Percentiles rank a stretch among this genome's conserved stretches.
Conservation (phyloP, 2,329 filamentous ascomycete genomes). For the Ambrosiella cleistominuta region DNA sequence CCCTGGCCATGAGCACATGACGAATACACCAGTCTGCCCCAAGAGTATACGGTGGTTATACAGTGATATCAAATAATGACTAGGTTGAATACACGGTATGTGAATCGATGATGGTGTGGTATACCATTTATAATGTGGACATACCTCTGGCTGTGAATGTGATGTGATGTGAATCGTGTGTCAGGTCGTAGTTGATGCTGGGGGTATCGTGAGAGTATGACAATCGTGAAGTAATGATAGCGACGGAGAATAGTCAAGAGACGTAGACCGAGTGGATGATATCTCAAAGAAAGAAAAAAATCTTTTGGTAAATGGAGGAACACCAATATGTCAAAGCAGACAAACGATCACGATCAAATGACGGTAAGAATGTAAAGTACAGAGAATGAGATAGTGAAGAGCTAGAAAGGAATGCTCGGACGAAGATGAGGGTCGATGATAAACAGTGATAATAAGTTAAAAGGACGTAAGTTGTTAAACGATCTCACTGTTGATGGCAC, state of each 20-base stretch:
- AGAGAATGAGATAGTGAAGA: neutral
- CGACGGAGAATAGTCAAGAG: neutral
- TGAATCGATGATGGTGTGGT: no score
- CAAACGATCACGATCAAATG: neutral
- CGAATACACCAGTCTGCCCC: neutral
- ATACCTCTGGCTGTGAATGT: neutral
- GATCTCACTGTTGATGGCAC: neutral
- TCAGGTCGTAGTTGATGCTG: neutral
- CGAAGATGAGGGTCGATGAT: neutral
- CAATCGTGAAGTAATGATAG: neutral
- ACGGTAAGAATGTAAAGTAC: neutral
- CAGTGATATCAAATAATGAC: neutral
- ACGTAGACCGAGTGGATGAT: neutral
- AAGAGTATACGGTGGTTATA: neutral
- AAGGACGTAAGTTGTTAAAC: slow-evolving; percentile 1
- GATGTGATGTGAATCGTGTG: neutral
- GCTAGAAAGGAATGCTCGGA: neutral
- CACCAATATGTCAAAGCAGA: neutral
- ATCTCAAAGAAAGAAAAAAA: neutral
- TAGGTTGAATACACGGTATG: neutral
- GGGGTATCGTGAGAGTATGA: no score
- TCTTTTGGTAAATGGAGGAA: neutral
- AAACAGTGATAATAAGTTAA: neutral
- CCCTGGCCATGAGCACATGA: neutral
- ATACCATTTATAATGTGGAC: no score